Evolutionary conservation across 306 rosid species (phyloP), one percentile per base, ranked within the genome.

Genomic region (Urtica urens): DNA sequence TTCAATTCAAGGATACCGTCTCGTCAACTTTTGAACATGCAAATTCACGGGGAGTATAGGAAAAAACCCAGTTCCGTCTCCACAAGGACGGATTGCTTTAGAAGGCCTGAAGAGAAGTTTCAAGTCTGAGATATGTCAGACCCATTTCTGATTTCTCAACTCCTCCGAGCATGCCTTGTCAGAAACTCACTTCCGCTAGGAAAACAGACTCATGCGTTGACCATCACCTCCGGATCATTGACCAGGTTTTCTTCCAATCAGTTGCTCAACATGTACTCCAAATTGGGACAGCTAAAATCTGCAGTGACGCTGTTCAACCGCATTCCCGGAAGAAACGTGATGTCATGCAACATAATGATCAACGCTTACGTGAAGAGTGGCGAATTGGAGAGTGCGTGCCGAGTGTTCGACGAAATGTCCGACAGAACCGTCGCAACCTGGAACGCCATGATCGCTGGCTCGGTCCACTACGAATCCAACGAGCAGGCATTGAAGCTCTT

Each of bases 321-420:
- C 29, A 60, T 84, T 67, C 86, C 76, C 0, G 55, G 68, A 45
- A 77, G 76, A 60, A 90, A 90, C 33, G n/a, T 63, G 4, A 84
- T 84, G 97, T 84, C 97, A 15, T 71, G 74, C 61, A 90, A 90
- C 68, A 81, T 90, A 42, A 58, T 90, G 84, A 79, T 90, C 33
- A 81, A 72, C 20, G 78, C 70, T 1, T 70, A 56, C 31, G 62
- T 81, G 58, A 82, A 74, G 53, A 51, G 33, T 63, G 81, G 80
- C 0, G 58, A 69, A 16, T 47, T 68, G 53, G 85, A 61, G 23
- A 71, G 72, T 43, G 94, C 97, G 37, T 64, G 55, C 55, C 71
- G 53, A 20, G 14, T 81, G 66, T 90, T 90, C 54, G 78, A 79
- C n/a, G 81, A 79, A 75, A 90, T 81, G 97, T 63, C 85, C 1